phyloP scores from a whole-genome alignment of 305 asterid genomes.

The Solanum chacoense region DNA sequence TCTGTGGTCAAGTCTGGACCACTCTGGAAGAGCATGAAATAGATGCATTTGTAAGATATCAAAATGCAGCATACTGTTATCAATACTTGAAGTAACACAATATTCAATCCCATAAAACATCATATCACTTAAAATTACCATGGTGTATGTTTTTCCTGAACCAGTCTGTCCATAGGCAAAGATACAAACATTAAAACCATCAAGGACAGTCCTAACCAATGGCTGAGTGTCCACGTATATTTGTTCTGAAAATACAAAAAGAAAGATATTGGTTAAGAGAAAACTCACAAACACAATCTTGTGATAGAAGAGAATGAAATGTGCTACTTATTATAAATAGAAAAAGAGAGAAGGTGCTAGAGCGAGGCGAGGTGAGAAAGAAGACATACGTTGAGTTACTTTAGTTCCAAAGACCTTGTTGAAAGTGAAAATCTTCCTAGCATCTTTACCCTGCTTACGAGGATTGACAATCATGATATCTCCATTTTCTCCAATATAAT shows the following conservation, averaged over 20 bases:
- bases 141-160: slow-evolving; percentile 89
- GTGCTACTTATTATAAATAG: neutral
- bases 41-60: neutral
- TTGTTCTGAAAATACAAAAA: slow-evolving; percentile 49
- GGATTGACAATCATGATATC: slow-evolving; percentile 81
- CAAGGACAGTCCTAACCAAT: slow-evolving; percentile 76
- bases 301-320: neutral
- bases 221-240: slow-evolving; percentile 73
- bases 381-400: slow-evolving; percentile 65
- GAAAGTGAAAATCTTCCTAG: slow-evolving; percentile 72
- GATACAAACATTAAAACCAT: slow-evolving; percentile 85
- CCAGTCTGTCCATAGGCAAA: slow-evolving; percentile 97
- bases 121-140: slow-evolving; percentile 28
- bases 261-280: slow-evolving; percentile 2
- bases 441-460: slow-evolving; percentile 70
- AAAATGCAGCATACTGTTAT: neutral
- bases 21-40: slow-evolving; percentile 40
- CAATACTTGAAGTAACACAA: neutral
- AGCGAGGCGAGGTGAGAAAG: neutral
- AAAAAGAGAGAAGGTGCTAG: neutral
- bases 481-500: slow-evolving; percentile 90
- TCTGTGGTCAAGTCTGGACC: slow-evolving; percentile 86
- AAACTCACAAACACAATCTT: neutral
- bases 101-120: neutral
- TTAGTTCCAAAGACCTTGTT: slow-evolving; percentile 69